Evolutionary conservation across 2,329 filamentous ascomycete genomes (phyloP), one percentile per base, ranked within the genome.

Genomic region (Grosmannia huntii): DNA sequence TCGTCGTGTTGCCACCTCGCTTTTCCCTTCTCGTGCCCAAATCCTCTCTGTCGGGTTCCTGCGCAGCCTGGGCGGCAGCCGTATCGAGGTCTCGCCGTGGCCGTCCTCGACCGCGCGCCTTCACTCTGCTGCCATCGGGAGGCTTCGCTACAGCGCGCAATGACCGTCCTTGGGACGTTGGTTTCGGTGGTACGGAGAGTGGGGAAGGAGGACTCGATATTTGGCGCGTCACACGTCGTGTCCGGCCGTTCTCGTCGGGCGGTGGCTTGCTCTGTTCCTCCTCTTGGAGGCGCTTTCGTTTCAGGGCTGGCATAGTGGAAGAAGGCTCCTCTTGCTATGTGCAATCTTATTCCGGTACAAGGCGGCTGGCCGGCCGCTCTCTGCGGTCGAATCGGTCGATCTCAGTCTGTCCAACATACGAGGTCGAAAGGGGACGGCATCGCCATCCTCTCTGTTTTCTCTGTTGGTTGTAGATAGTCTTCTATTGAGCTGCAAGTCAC

Each of bases 181-280:
- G 65, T 38, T 68, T 65, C 57, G 66, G 63, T 63, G 65, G 67
- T 53, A 68, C 65, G 38, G 68, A 64, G 50, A 67, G 69, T 55
- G 70, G 69, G 60, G 69, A 64, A 55, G 69, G 68, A 59, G 68
- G 63, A 51, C 67, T 67, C 56, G 70, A 69, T 11, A 68, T 64
- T 55, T 68, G 68, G 58, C 69, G 70, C 64, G 69, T 72, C 56
- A 65, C 65, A 62, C 69, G 67, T 58, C 68, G 68, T 60, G 68
- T 63, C 48, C 54, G 48, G 21, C 48, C 21, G 12, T 12, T 4
- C 2, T 31, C 31, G n/a, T 57, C 48, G n/a, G 60, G n/a, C 1
- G 55, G 28, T 46, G 60, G 31, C 38, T 61, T 23, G 5, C 49
- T 48, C 2, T 38, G 7, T 31, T 59, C 56, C 23, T 59, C 57